Evolutionary conservation across 352 stramenopile species (phyloP).

Genomic region (Aphanomyces astaci): DNA sequence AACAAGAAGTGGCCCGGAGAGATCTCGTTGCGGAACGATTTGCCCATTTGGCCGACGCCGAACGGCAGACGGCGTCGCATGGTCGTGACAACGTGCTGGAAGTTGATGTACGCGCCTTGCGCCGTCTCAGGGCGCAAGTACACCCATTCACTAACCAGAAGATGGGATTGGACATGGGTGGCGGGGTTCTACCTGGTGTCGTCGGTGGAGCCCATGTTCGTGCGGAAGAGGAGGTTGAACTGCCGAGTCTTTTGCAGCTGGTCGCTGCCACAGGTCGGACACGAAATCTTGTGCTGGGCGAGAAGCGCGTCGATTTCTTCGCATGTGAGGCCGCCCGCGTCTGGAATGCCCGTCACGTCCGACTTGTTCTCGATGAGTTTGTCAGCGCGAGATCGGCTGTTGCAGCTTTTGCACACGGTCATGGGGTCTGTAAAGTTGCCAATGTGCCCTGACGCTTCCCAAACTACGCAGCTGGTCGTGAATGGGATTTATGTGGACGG

Average conservation of each 20-base stretch:
- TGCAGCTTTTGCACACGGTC: conserved; percentile 93
- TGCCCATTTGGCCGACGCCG: conserved; percentile 95
- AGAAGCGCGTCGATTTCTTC: conserved; percentile 56
- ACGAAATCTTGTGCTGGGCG: conserved; percentile 37
- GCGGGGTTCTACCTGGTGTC: conserved; percentile 47
- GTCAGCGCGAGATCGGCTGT: conserved; percentile 73
- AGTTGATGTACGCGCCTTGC: conserved; percentile 98
- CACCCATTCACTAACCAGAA: conserved; percentile 54
- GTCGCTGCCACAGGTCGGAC: conserved; percentile 44
- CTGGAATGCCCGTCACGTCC: conserved; percentile 39
- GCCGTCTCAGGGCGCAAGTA: conserved; percentile 97
- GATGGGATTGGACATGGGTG: not conserved
- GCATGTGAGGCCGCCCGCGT: conserved; percentile 43
- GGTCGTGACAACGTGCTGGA: conserved; percentile 90
- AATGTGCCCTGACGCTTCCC: conserved; percentile 93
- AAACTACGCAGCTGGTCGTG: conserved; percentile 55
- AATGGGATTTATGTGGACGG: not conserved
- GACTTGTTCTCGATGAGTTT: conserved; percentile 47
- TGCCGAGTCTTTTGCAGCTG: conserved; percentile 79
- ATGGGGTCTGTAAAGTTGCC: conserved; percentile 97
- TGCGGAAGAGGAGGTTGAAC: conserved; percentile 98
- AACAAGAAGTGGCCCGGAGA: conserved; percentile 97
- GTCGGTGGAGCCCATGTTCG: conserved; percentile 89
- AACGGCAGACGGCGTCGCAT: conserved; percentile 92
- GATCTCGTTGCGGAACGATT: conserved; percentile 98